Conservation (phyloP, 768 basidiomycete species). For the Calocybe cyanea region DNA sequence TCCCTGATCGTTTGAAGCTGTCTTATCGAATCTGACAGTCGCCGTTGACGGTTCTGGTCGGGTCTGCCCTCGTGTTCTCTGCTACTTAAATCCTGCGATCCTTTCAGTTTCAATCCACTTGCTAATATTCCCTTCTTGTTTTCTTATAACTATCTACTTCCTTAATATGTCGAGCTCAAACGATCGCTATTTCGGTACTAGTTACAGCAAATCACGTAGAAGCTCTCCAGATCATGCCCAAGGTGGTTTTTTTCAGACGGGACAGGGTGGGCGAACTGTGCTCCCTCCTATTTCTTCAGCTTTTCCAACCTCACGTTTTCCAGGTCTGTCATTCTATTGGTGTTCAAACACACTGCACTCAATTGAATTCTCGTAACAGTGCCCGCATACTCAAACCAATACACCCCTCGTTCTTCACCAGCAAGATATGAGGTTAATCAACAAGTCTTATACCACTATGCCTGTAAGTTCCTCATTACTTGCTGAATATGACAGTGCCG, state of each 20-base stretch:
- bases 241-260: conserved; percentile 67
- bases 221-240: conserved; percentile 66
- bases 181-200: conserved; percentile 62
- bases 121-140: conserved; percentile 53
- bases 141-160: conserved; percentile 56
- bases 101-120: conserved; percentile 45
- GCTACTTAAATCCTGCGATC: conserved; percentile 45
- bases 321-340: conserved; percentile 73
- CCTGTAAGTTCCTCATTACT: conserved; percentile 28
- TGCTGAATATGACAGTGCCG: conserved; percentile 16
- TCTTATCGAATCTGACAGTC: conserved; percentile 32
- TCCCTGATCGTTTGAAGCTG: conserved; percentile 37
- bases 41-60: conserved; percentile 14
- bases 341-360: conserved; percentile 51
- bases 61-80: conserved; percentile 25
- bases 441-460: conserved; percentile 43
- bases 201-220: conserved; percentile 63
- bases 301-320: conserved; percentile 86
- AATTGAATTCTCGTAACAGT: conserved; percentile 55
- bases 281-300: conserved; percentile 82
- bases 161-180: conserved; percentile 70
- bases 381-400: conserved; percentile 57
- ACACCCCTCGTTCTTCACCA: conserved; percentile 59
- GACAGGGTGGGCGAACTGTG: conserved; percentile 88
- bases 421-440: conserved; percentile 55